Evolutionary conservation across 306 rosid species (phyloP), one percentile per base, ranked within the genome.

Genomic region (Citrullus colocynthis): DNA sequence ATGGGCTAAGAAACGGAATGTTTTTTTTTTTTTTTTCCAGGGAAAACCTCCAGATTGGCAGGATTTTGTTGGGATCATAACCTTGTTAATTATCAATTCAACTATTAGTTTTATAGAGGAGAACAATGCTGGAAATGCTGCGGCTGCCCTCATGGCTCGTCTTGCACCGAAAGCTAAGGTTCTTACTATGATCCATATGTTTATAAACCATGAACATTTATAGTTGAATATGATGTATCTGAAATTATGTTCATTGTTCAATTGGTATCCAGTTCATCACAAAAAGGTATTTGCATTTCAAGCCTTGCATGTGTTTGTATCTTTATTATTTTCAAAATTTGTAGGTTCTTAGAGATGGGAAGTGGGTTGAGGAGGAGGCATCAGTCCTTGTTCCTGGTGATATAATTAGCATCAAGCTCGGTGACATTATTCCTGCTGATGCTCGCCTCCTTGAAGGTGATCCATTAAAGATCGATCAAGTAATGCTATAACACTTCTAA

Each of bases 111-210:
- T 88, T 79, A 88, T 90, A 52, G 95, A 91, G 88, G 97, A 91
- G 88, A 91, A 90, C 89, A 93, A 90, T 82, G 97, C 96, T 21
- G 97, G 96, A 24, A 93, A 90, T 70, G 96, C 96, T 42, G 96
- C 96, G 1, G 97, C 92, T 0, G 88, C 97, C 63, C 92, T 93
- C 72, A 93, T 93, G 97, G 97, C 97, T 10, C 87, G 74, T 34
- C 88, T 93, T 4, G 97, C 96, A 1, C 97, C 93, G 6, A 93
- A 88, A 84, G 91, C 97, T 45, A 93, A 89, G 97, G 97, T 91
- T 60, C 60, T 70, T 28, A 17, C 57, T 14, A 24, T 48, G 41
- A 21, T 4, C 59, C 39, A 7, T 24, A 45, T 70, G 55, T 20
- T 42, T 44, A 4, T 69, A 20, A 20, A 44, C 32, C 74, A 67